Evolutionary conservation across 129 eudicot genomes (phyloP), one percentile per base, ranked within the genome.

Genomic region (sunflower (Helianthus annuus)): DNA sequence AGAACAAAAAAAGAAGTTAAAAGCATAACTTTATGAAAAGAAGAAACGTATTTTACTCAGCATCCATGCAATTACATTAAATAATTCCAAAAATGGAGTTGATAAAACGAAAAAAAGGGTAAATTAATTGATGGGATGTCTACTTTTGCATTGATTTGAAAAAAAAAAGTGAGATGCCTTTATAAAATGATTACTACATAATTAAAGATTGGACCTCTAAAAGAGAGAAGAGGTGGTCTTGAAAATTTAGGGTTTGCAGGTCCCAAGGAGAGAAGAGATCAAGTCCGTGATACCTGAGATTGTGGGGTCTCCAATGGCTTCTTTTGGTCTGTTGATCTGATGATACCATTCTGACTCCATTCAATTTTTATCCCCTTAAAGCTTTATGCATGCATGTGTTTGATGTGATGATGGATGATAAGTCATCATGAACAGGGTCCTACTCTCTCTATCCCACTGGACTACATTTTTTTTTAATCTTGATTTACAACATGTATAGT

Each of bases 121-220:
- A 55, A 60, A 64, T 40, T 56, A 44, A 53, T 68, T 58, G 87
- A 83, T 71, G 82, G 81, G 79, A 83, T 80, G 83, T 78, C 72
- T 67, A 44, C 52, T 73, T 46, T 59, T 61, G 38, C n/a, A 14
- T 51, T 68, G 83, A 66, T 48, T 51, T 56, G 60, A 36, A 62
- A 39, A 74, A 81, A 81, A 74, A 81, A 83, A 77, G 85, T 6
- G 44, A 29, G 70, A 72, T 56, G 66, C 79, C 86, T 78, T 83
- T 83, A 81, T 72, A 87, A 81, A 81, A 87, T 87, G 86, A 87
- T 87, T 87, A 87, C 86, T 61, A 64, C 80, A 87, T 84, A 83
- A 87, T 87, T 87, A 84, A 69, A 76, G 80, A 78, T 71, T 78
- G 76, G 76, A 78, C 76, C 69, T 46, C 52, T 64, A 70, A 70